Evolutionary conservation across 2,329 filamentous ascomycete genomes (phyloP), one percentile per base, ranked within the genome.

Genomic region (Fusarium sp.): DNA sequence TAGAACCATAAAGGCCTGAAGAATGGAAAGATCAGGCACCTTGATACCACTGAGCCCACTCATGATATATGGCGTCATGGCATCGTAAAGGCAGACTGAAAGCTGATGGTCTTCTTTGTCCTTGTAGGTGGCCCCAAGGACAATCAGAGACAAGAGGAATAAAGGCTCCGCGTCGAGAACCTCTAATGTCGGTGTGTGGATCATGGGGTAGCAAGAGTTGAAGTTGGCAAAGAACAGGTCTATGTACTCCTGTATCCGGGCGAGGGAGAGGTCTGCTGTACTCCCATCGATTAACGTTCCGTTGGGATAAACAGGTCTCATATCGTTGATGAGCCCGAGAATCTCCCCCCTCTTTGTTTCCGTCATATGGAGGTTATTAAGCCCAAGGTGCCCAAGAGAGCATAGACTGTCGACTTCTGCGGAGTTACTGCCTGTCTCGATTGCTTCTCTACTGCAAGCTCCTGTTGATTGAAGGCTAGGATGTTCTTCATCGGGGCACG

Each of bases 391-490:
- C 0, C 24, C 14, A 4, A 54, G n/a, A 4, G 20, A 38, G 35
- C 20, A 54, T 17, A 54, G 5, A 13, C 35, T 54, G 5, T 54
- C 35, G 10, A 54, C 35, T 9, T 54, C 51, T 5, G 14, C 5
- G 6, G 35, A 22, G 6, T 6, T 13, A 3, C 32, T 54, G 3
- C 17, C 3, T 17, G 32, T 22, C 0, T 26, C 24, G 4, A 1
- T 12, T 26, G 0, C 7, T 20, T 26, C 32, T 2, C 3, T 4
- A 9, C 7, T 13, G 0, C 1, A 1, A 9, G 3, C 1, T 1
- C 2, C 35, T 22, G 35, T 9, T 28, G 10, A 7, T 3, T 11
- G 32, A 0, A 22, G 13, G 8, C 3, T 4, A 4, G 14, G 26
- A 26, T 26, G 26, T 26, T n/a, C 18, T 13, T 9, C 3, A 10